phyloP scores from a whole-genome alignment of 2,329 filamentous ascomycete genomes.

The Phyllosticta citriasiana region DNA sequence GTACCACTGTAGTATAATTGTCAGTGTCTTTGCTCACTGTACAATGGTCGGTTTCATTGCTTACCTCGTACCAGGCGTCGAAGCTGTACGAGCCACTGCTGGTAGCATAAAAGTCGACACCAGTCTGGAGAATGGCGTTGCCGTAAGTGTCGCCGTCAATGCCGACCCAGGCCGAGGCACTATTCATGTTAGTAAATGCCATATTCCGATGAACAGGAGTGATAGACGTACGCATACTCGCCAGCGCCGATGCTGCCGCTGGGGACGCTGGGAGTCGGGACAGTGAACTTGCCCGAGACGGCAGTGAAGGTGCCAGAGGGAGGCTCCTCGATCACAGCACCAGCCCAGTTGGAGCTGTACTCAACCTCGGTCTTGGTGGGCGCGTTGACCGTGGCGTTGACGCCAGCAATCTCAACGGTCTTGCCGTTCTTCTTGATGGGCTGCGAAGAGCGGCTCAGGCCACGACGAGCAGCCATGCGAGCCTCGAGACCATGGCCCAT shows the following conservation, averaged over 20 bases:
- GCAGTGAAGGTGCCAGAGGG: constrained; percentile 37
- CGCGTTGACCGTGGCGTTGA: constrained; percentile 15
- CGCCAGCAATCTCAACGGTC: not conserved
- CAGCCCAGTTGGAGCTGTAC: constrained; percentile 51
- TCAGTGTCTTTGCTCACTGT: not conserved
- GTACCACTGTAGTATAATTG: constrained; percentile 14
- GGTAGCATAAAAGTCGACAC: constrained; percentile 43
- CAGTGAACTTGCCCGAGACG: constrained; percentile 45
- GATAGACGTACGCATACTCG: not conserved
- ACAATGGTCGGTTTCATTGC: not conserved
- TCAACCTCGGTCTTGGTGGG: constrained; percentile 32
- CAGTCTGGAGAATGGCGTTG: constrained; percentile 46
- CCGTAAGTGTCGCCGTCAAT: constrained; percentile 51
- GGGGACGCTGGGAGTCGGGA: constrained; percentile 40
- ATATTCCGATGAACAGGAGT: not conserved
- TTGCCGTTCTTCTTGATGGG: not conserved
- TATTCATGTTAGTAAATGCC: not conserved
- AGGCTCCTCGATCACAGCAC: constrained; percentile 40
- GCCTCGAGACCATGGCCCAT: constrained; percentile 21
- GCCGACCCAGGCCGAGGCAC: constrained; percentile 48
- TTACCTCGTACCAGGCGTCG: constrained; percentile 41
- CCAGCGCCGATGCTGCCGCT: constrained; percentile 31
- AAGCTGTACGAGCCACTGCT: constrained; percentile 26
- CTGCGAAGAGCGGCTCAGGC: constrained; percentile 12
- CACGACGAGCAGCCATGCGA: constrained; percentile 19